Evolutionary conservation across 176 grass and related monocot species (phyloP).

Genomic region (Aegilops tauschii): DNA sequence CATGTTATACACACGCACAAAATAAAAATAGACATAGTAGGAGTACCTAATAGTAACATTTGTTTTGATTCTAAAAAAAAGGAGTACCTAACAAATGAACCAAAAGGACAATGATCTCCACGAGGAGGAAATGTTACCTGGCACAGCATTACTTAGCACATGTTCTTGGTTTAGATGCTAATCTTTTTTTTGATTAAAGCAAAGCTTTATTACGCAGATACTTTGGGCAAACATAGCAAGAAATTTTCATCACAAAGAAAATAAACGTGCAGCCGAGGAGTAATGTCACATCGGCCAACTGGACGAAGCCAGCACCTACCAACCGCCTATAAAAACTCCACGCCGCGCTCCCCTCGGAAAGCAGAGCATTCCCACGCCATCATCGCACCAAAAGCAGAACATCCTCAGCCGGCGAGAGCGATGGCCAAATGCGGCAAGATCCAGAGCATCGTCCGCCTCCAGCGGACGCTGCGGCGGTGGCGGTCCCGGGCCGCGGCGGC

Average conservation of each 20-base stretch:
- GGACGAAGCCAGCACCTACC: background rate
- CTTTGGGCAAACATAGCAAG: background rate
- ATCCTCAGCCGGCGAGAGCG: background rate
- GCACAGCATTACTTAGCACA: background rate
- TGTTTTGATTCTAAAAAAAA: no score
- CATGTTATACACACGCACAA: background rate
- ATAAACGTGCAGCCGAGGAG: background rate
- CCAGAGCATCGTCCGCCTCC: conserved; percentile 70
- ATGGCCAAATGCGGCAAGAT: conserved; percentile 92
- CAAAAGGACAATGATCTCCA: background rate
- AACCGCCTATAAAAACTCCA: background rate
- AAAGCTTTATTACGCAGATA: no score
- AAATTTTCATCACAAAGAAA: no score
- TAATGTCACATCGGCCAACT: background rate
- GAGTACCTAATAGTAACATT: background rate
- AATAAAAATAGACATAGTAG: background rate
- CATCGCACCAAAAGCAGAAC: background rate
- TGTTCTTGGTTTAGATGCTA: background rate
- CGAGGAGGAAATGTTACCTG: background rate
- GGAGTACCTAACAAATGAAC: background rate
- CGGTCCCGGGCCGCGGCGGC: conserved; percentile 21
- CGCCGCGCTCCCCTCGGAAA: background rate
- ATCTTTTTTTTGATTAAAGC: background rate
- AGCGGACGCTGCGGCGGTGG: conserved; percentile 82
- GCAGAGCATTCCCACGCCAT: background rate